Percentiles rank a stretch among this genome's conserved stretches.
Conservation (phyloP, 495 filamentous ascomycete species). For the Podospora pseudopauciseta region DNA sequence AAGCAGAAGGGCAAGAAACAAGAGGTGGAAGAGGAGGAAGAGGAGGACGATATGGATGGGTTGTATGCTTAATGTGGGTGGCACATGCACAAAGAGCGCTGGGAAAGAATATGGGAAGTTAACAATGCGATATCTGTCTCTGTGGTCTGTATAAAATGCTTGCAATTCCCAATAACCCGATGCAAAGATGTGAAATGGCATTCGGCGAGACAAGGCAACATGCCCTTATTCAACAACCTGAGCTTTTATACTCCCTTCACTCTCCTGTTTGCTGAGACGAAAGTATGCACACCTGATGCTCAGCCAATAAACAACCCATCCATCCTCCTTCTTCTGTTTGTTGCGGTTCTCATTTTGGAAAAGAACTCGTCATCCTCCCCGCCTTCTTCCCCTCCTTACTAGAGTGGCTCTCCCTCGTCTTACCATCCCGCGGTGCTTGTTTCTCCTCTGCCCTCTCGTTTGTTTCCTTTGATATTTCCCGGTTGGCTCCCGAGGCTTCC, state of each 20-base stretch:
- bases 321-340: background rate
- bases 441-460: conserved; percentile 14
- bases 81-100: background rate
- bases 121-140: background rate
- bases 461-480: conserved; percentile 29
- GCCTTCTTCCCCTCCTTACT: conserved; percentile 22
- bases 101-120: background rate
- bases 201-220: too few relatives aligned
- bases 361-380: background rate
- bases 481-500: conserved; percentile 38
- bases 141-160: background rate
- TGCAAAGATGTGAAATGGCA: background rate
- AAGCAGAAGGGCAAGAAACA: conserved; percentile 59
- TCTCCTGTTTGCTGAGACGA: too few relatives aligned
- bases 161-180: background rate
- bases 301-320: too few relatives aligned
- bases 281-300: background rate
- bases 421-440: conserved; percentile 17
- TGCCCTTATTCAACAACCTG: too few relatives aligned
- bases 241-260: too few relatives aligned
- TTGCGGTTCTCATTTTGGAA: background rate
- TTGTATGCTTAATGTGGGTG: conserved; percentile 59
- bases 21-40: conserved; percentile 50
- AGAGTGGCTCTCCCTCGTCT: conserved; percentile 25
- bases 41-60: conserved; percentile 68